Conservation (phyloP, 179 eudicot genomes). For the Actinidia chinensis region DNA sequence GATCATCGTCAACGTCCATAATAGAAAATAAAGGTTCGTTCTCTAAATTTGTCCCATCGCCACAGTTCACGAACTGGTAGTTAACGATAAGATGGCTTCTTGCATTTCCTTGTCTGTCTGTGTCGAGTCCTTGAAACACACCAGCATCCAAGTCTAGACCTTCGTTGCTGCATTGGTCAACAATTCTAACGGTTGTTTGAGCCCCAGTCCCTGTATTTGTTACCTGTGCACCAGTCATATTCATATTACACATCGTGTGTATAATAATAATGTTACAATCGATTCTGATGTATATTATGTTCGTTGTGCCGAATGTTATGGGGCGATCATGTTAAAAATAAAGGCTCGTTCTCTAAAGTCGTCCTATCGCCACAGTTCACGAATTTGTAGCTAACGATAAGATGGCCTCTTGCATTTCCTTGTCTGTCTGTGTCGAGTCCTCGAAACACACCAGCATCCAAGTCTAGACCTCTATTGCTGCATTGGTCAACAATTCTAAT, state of each 20-base stretch:
- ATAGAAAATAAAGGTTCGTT: not conserved
- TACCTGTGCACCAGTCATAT: slow-evolving; percentile 30
- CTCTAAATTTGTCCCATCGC: not conserved
- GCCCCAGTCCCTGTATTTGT: slow-evolving; percentile 54
- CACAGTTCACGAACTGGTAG: slow-evolving; percentile 53
- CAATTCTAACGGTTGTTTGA: slow-evolving; percentile 52
- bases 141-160: slow-evolving; percentile 56
- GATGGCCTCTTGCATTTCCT: slow-evolving; percentile 46
- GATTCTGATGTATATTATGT: too few species aligned
- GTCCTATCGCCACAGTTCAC: slow-evolving; percentile 35
- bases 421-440: slow-evolving; percentile 44
- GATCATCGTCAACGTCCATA: not conserved
- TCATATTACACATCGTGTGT: too few species aligned
- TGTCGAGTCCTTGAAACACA: slow-evolving; percentile 46
- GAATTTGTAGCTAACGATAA: slow-evolving; percentile 52
- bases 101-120: slow-evolving; percentile 38
- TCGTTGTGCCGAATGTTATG: too few species aligned
- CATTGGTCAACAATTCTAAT: slow-evolving; percentile 71
- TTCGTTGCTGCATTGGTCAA: slow-evolving; percentile 63
- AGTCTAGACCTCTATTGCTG: slow-evolving; percentile 59
- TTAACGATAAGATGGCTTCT: slow-evolving; percentile 52
- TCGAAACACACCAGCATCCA: slow-evolving; percentile 48
- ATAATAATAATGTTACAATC: not conserved
- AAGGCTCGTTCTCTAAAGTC: too few species aligned
- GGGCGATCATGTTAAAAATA: too few species aligned